Conservation (phyloP, 1,139 yeast genomes). For the Waltiozyma sp. region DNA sequence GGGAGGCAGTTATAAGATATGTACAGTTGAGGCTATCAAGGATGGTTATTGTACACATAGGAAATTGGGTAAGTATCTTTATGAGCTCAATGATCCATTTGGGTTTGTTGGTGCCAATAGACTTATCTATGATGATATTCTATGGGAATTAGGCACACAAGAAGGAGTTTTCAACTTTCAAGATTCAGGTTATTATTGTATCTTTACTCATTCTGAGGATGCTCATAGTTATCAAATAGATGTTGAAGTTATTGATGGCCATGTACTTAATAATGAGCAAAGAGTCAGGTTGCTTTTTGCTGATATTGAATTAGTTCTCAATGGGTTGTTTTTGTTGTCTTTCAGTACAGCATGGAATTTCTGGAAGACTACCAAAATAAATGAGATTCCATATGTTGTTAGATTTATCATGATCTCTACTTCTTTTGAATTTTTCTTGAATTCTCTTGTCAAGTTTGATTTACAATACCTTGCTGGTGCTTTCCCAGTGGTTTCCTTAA, state of each 20-base stretch:
- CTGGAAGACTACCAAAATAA: not conserved
- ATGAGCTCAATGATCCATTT: not conserved
- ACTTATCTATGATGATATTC: not conserved
- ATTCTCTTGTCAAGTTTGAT: not conserved
- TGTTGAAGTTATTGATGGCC: not conserved
- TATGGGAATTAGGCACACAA: not conserved
- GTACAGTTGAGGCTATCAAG: not conserved
- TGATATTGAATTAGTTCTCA: not conserved
- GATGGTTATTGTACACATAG: not conserved
- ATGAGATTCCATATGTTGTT: not conserved
- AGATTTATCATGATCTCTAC: not conserved
- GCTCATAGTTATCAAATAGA: not conserved
- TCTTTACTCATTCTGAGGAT: not conserved
- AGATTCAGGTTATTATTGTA: not conserved
- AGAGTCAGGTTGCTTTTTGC: not conserved
- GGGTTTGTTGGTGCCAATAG: not conserved
- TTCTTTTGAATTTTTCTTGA: not conserved
- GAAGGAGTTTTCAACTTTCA: not conserved
- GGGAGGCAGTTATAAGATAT: not conserved
- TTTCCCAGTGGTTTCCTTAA: not conserved
- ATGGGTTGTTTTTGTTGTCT: not conserved
- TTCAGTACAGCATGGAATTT: not conserved
- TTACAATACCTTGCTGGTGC: not conserved
- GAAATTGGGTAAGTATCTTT: not conserved
- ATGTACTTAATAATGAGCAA: not conserved